Conservation (phyloP, 148 eudicot genomes). For the Rhododendron vialii region DNA sequence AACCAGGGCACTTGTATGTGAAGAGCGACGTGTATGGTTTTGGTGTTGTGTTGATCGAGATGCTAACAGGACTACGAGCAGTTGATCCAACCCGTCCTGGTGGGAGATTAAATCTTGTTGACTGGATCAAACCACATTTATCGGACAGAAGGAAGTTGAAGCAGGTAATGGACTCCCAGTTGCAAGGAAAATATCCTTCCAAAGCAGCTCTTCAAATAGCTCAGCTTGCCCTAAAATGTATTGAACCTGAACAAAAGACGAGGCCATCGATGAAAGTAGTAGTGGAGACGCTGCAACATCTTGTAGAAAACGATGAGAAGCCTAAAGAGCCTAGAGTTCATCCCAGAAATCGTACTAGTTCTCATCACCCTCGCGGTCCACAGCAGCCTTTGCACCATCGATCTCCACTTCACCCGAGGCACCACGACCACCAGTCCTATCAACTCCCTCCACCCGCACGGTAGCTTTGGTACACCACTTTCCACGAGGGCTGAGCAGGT, state of each 20-base stretch:
- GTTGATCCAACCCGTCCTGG: conserved; percentile 54
- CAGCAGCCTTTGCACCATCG: conserved; percentile 23
- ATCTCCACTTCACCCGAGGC: conserved; percentile 26
- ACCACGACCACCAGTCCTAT: conserved; percentile 21
- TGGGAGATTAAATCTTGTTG: conserved; percentile 40
- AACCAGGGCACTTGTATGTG: conserved; percentile 71
- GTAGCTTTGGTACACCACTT: not conserved
- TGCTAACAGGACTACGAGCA: conserved; percentile 62
- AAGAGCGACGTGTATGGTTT: conserved; percentile 85
- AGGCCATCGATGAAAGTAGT: conserved; percentile 83
- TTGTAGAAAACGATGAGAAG: conserved; percentile 37
- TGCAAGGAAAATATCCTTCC: conserved; percentile 64
- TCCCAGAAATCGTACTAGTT: conserved; percentile 15
- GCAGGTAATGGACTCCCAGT: conserved; percentile 54
- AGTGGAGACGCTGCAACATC: conserved; percentile 37
- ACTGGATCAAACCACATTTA: conserved; percentile 69
- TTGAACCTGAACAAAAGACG: conserved; percentile 42
- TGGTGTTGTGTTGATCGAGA: conserved; percentile 70
- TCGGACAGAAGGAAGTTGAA: conserved; percentile 56
- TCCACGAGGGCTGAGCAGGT: not conserved
- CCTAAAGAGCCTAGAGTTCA: conserved; percentile 33
- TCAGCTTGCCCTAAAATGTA: conserved; percentile 56
- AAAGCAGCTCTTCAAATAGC: conserved; percentile 57
- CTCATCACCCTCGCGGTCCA: not conserved
- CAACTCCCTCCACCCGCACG: conserved; percentile 21